Base-by-base conservation (phyloP, 257 asterid species). In the Lycium ferocissimum region DNA sequence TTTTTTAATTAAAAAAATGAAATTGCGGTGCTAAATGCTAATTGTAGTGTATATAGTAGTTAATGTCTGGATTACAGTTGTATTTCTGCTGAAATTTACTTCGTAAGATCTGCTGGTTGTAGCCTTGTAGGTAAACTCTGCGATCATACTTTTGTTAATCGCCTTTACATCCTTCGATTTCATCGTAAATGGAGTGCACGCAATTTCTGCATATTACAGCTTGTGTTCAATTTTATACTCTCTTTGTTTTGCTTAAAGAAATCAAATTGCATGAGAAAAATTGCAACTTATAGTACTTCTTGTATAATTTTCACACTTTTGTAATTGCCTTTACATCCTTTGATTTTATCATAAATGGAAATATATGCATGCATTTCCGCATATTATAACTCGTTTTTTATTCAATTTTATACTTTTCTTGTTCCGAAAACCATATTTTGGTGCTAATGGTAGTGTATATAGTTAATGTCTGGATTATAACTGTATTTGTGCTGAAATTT, bases 401-500 rank as follows among this genome's bases (percentile, higher is more conserved):
- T 56, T 56, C 62, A 56, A 0, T 14, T 56, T 2, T 56, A 13
- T 14, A 26, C 33, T 26, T 26, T 26, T 26, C 33, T 26, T 26
- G 33, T 26, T 26, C 33, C 33, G 5, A 56, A 56, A 56, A 56
- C 14, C 62, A 56, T 13, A 56, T 56, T 13, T 18, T 56, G 9
- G 20, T 5, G 61, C 61, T 14, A 11, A 11, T 73, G 20, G 37
- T 75, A 73, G 59, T 73, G 59, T 38, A 8, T 69, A 8, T 3
- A 70, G 10, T 70, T 18, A 70, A 12, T 38, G 78, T 70, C 8
- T 38, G 53, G 78, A 70, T 70, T 70, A 49, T 43, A 12, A 3
- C 47, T 53, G 47, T 76, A 53, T 76, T 51, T 76, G 45, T 76
- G 63, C 45, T 51, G 63, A 51, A 26, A 76, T 22, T 51, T 76